Conservation (phyloP, 306 rosid genomes). For the Neltuma alba region DNA sequence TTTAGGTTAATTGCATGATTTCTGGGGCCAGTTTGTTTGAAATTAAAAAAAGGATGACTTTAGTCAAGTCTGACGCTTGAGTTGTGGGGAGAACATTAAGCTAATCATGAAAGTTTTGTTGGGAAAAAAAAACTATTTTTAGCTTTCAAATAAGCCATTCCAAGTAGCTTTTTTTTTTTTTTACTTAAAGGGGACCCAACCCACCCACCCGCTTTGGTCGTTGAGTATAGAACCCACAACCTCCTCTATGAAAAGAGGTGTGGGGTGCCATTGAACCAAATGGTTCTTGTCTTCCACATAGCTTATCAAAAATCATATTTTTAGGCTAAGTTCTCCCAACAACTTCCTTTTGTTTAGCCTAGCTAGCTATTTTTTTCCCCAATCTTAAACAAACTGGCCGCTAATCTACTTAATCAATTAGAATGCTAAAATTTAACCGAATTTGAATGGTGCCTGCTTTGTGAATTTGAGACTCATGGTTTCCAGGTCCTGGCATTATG, state of each 20-base stretch:
- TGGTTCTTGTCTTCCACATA: too few relatives aligned
- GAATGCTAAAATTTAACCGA: not conserved
- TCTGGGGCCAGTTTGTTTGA: not conserved
- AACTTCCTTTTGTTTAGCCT: not conserved
- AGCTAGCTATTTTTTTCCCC: too few relatives aligned
- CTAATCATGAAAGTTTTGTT: not conserved
- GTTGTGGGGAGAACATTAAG: not conserved
- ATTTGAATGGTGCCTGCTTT: not conserved
- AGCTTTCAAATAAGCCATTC: not conserved
- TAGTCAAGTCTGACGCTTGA: not conserved
- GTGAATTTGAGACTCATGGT: constrained; percentile 7
- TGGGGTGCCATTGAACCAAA: too few relatives aligned
- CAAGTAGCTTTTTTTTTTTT: not conserved
- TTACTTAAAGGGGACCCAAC: too few relatives aligned
- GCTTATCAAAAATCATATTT: not conserved
- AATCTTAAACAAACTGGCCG: not conserved
- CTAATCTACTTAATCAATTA: not conserved
- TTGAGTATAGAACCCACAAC: too few relatives aligned
- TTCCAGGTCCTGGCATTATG: not conserved
- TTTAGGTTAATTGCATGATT: constrained; percentile 22
- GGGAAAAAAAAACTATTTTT: too few relatives aligned
- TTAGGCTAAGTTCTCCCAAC: not conserved
- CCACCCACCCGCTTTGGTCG: too few relatives aligned
- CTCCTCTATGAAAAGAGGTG: too few relatives aligned
- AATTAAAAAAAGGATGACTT: not conserved